Conservation (phyloP, 768 basidiomycete species). For the Mycena rosella region DNA sequence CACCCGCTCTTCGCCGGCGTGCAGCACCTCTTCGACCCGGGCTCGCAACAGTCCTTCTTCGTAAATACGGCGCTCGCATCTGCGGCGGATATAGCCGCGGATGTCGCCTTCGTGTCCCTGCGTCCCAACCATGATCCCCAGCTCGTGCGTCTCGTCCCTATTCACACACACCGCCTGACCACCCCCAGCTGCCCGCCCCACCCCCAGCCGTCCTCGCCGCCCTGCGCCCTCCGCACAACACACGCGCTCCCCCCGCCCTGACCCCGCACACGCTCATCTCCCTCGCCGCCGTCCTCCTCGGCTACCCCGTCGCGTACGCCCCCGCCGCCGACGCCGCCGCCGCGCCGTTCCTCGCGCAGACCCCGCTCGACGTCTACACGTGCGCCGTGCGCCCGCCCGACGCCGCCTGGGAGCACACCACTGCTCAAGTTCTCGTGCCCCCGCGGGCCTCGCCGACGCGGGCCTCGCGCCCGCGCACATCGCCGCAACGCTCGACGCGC, state of each 20-base stretch:
- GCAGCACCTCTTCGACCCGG: constrained; percentile 59
- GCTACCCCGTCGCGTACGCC: constrained; percentile 70
- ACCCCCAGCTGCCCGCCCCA: constrained; percentile 35
- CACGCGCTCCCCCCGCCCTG: constrained; percentile 42
- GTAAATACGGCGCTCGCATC: constrained; percentile 52
- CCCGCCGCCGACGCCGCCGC: constrained; percentile 41
- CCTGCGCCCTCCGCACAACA: constrained; percentile 35
- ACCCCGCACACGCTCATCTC: constrained; percentile 54
- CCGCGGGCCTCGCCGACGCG: constrained; percentile 46
- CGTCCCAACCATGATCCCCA: constrained; percentile 19
- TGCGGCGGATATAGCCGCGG: neutral
- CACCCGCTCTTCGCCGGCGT: constrained; percentile 54
- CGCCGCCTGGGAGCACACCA: constrained; percentile 45
- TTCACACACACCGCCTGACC: no score
- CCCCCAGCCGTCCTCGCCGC: constrained; percentile 30
- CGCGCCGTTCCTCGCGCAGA: constrained; percentile 57
- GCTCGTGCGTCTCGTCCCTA: constrained; percentile 30
- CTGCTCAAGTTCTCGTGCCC: constrained; percentile 73
- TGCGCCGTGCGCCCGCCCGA: constrained; percentile 44
- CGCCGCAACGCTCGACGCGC: constrained; percentile 45
- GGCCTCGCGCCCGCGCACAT: constrained; percentile 43
- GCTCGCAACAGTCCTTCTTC: constrained; percentile 67
- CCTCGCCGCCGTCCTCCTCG: constrained; percentile 70
- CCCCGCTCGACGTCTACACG: constrained; percentile 66
- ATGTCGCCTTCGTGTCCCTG: constrained; percentile 32